phyloP scores from a whole-genome alignment of 2,329 filamentous ascomycete genomes.

The Tolypocladium capitatum region DNA sequence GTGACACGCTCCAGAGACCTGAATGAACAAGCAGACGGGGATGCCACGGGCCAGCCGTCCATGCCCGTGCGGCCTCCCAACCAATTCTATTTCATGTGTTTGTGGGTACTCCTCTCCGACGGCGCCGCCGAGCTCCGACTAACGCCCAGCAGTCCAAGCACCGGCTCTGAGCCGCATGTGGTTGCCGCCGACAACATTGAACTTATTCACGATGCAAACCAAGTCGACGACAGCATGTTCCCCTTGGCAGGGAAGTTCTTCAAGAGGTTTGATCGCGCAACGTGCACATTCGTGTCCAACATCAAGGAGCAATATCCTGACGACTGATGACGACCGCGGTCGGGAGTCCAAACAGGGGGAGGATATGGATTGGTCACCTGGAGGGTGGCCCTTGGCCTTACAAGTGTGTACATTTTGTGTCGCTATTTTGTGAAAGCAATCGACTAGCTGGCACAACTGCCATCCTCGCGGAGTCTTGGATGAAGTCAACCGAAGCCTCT shows the following conservation, averaged over 20 bases:
- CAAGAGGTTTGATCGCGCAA: conserved; percentile 62
- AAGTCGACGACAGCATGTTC: conserved; percentile 45
- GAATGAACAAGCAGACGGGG: conserved; percentile 12
- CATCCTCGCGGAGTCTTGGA: not conserved
- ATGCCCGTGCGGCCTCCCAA: conserved; percentile 13
- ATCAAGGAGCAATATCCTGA: conserved; percentile 70
- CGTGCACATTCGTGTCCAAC: conserved; percentile 70
- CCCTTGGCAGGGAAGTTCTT: conserved; percentile 72
- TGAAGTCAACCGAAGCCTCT: not conserved
- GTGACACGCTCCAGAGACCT: conserved; percentile 13
- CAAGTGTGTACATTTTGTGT: not conserved
- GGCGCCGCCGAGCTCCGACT: not conserved
- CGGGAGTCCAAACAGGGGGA: not conserved
- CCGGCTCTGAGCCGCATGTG: conserved; percentile 19
- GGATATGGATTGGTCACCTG: not conserved
- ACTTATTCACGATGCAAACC: conserved; percentile 34
- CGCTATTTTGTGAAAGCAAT: not conserved
- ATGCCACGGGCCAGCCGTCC: conserved; percentile 7
- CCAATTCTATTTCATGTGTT: conserved; percentile 61
- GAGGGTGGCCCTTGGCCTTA: not conserved
- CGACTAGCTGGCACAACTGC: not conserved
- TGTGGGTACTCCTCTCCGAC: conserved; percentile 45
- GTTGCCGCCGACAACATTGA: conserved; percentile 64
- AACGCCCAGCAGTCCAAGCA: conserved; percentile 14
- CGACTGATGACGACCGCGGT: conserved; percentile 37